Conservation (phyloP, 257 asterid genomes). For the Forsythia viridissima region DNA sequence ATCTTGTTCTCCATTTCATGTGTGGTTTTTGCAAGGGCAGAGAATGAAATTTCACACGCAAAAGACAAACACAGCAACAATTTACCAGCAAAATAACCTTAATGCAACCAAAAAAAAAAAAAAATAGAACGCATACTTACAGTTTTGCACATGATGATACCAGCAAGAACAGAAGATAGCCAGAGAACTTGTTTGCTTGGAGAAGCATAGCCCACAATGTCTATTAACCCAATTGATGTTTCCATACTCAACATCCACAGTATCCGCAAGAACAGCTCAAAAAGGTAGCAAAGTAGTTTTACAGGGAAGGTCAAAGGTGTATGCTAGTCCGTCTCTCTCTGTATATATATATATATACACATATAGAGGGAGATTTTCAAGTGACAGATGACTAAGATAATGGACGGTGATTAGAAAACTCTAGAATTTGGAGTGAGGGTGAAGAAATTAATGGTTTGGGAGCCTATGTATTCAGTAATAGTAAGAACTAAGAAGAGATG, state of each 20-base stretch:
- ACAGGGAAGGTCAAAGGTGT: neutral
- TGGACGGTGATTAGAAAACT: neutral
- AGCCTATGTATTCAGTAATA: neutral
- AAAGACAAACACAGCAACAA: neutral
- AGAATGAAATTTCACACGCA: neutral
- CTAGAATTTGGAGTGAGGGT: neutral
- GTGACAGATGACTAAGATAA: neutral
- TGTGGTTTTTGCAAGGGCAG: neutral
- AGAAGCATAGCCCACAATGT: constrained; percentile 28
- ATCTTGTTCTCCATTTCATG: neutral
- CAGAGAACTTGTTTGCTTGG: constrained; percentile 35
- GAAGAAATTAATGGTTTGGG: neutral
- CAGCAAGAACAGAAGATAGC: constrained; percentile 35
- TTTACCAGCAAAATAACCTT: neutral
- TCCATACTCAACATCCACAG: constrained; percentile 19
- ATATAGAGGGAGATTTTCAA: neutral
- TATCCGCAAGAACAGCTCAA: neutral
- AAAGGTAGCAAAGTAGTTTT: neutral
- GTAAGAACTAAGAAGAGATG: neutral
- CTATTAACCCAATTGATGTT: constrained; percentile 21
- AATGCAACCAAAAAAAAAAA: neutral
- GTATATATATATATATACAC: neutral
- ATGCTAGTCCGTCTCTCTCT: neutral
- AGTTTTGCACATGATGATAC: constrained; percentile 46
- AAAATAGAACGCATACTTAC: constrained; percentile 28